Evolutionary conservation across 768 basidiomycete genomes (phyloP), one percentile per base, ranked within the genome.

Genomic region (Candolleomyces efflorescens): DNA sequence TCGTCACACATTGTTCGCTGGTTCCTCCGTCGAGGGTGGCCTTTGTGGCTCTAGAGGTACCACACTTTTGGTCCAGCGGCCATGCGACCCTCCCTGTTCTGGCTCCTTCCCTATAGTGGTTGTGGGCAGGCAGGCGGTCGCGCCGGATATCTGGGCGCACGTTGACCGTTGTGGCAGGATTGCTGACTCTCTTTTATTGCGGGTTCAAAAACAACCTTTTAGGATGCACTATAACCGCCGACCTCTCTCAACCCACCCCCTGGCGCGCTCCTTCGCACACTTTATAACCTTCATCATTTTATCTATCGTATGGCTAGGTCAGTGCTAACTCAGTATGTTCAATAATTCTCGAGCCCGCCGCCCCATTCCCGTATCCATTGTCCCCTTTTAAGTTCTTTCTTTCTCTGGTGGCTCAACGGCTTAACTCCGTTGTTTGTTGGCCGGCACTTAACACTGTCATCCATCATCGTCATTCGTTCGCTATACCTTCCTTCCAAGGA

Each of bases 281-380:
- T 68, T 74, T 43, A 58, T 62, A 53, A 73, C 73, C 1, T 73
- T 75, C 58, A 53, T 63, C 9, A 61, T 68, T 45, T 55, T 73
- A 44, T 56, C 61, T 11, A 53, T 66, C 15, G 63, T 72, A 15
- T 75, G 74, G 74, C 57, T 72, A 58, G 71, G 73, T 73, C 45
- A 12, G 67, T 62, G 12, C 32, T 32, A 32, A 32, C 32, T 32
- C 32, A 32, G 6, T 55, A 26, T 32, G 36, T 43, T 22, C 10
- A 23, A 37, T 47, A 41, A 2, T 38, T 18, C 36, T 39, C 56
- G 48, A 53, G 37, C 23, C 52, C 39, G 32, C 26, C 51, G 44
- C 58, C 37, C 5, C 32, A 32, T 32, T 32, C 32, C 32, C 32
- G 32, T 32, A 41, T 41, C 23, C 37, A 23, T 43, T 37, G 20